Evolutionary conservation across 75 land plant species (phyloP).

Genomic region (Cryptomeria japonica): DNA sequence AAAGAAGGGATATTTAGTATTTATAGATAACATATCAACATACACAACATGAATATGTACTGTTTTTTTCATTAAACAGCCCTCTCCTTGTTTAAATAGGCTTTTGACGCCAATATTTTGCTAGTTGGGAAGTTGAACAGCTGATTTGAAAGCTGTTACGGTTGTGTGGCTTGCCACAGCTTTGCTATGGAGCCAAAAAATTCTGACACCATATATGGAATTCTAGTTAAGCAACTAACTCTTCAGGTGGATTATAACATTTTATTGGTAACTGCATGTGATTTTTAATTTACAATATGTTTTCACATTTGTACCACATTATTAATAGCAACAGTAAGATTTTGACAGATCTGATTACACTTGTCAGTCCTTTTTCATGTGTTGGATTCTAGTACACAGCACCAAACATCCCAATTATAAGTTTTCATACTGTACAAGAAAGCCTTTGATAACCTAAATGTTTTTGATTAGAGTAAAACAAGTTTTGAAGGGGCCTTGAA

Average conservation of each 20-base stretch:
- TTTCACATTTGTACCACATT: not conserved
- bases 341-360: not conserved
- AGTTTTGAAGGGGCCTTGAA: too few relatives aligned
- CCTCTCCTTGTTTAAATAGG: not conserved
- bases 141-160: not conserved
- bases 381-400: not conserved
- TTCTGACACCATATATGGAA: not conserved
- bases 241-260: not conserved
- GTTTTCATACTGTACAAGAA: not conserved
- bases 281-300: not conserved
- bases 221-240: not conserved
- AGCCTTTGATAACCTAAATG: not conserved
- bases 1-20: not conserved
- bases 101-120: not conserved
- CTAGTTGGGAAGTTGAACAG: conserved; percentile 1
- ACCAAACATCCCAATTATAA: not conserved
- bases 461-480: too few relatives aligned
- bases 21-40: not conserved
- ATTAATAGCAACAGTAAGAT: not conserved
- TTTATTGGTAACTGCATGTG: not conserved
- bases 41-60: not conserved
- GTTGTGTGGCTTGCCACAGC: not conserved
- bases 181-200: not conserved
- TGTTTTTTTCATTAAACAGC: not conserved
- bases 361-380: not conserved